Conservation (phyloP, 306 rosid species). For the Cyclanthera cordifolia region DNA sequence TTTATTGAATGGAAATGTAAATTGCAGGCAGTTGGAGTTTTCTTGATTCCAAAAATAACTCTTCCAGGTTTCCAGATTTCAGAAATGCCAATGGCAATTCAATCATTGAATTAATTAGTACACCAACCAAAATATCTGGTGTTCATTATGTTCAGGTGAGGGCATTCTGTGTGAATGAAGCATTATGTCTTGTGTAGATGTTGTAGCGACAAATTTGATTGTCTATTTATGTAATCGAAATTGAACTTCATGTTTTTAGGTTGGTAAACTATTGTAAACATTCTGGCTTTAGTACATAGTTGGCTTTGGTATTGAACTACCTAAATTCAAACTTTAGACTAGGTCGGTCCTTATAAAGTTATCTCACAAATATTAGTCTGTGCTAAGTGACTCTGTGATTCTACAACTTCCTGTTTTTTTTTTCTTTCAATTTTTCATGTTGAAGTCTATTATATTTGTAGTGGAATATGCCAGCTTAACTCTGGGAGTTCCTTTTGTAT, state of each 20-base stretch:
- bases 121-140: slow-evolving; percentile 86
- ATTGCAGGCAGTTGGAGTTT: slow-evolving; percentile 86
- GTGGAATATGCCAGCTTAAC: too few relatives aligned
- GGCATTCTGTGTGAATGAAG: slow-evolving; percentile 12
- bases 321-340: not conserved
- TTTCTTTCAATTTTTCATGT: too few relatives aligned
- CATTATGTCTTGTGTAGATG: not conserved
- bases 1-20: slow-evolving; percentile 19
- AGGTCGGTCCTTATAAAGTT: too few relatives aligned
- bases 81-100: slow-evolving; percentile 71
- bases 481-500: too few relatives aligned
- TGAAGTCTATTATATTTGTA: too few relatives aligned
- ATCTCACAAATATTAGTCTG: too few relatives aligned
- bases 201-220: not conserved
- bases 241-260: too few relatives aligned
- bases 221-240: not conserved
- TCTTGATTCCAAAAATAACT: slow-evolving; percentile 58
- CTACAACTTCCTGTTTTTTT: too few relatives aligned
- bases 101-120: slow-evolving; percentile 76
- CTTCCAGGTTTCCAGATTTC: slow-evolving; percentile 73
- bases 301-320: too few relatives aligned
- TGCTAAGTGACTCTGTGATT: too few relatives aligned
- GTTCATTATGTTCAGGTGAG: slow-evolving; percentile 98
- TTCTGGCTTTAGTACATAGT: not conserved
- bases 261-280: not conserved